Evolutionary conservation across 2,329 filamentous ascomycete genomes (phyloP), one percentile per base, ranked within the genome.

Genomic region (Colletotrichum euphorbiae): DNA sequence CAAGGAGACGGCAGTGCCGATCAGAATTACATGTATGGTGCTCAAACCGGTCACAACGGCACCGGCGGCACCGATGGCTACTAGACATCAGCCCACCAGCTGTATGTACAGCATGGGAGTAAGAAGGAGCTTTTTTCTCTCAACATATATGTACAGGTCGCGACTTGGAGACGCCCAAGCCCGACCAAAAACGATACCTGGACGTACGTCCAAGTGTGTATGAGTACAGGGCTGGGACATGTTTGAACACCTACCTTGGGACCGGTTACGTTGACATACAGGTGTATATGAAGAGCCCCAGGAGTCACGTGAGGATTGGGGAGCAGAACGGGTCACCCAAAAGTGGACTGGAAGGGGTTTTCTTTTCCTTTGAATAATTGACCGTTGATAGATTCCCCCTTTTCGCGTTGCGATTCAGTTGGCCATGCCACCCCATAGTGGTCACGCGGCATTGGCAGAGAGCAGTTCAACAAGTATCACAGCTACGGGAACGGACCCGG

Each of bases 21-120:
- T 38, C 73, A 77, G 40, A 76, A 76, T 73, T 89, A 88, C 74
- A 82, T 88, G 74, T 89, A 89, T 73, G 78, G 78, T 33, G 78
- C 80, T n/a, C 84, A 87, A 72, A 75, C 81, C 40, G 84, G 84
- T 31, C 88, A 90, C 72, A 90, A 90, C 74, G 88, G 88, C 42
- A 80, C 86, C n/a, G 78, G 80, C 24, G 77, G 81, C 50, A 81
- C 80, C 52, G 87, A 88, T 36, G 81, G 81, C 54, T 89, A 87
- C 75, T 87, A 82, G 76, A 69, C 24, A 6, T 38, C 42, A n/a
- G 17, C 28, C 70, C 28, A 7, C 17, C 17, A 11, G 9, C n/a
- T 24, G 31, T 33, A 33, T 31, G 13, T 42, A n/a, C 38, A 33
- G 43, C 17, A 15, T 46, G 28, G 17, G 40, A 48, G 24, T 50